phyloP scores from a whole-genome alignment of 2,329 filamentous ascomycete genomes.

The Arthrobotrys sphaeroides region DNA sequence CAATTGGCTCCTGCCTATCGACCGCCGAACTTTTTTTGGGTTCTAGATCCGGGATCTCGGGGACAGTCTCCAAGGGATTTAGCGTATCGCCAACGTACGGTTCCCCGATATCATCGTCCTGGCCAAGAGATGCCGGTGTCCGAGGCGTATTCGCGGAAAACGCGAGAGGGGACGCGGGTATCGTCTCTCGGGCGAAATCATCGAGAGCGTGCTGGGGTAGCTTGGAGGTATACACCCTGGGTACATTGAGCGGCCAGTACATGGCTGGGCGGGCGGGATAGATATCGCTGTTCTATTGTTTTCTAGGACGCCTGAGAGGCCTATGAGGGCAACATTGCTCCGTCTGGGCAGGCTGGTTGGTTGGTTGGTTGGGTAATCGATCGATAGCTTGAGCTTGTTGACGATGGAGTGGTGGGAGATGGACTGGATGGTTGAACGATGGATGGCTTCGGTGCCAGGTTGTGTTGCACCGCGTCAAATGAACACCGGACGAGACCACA shows the following conservation, averaged over 20 bases:
- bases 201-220: constrained; percentile 68
- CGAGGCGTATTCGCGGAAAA: constrained; percentile 57
- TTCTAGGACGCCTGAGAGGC: background rate
- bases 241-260: constrained; percentile 91
- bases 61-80: constrained; percentile 26
- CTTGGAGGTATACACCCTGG: constrained; percentile 81
- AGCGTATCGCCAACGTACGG: constrained; percentile 50
- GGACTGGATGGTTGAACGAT: background rate
- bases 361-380: background rate
- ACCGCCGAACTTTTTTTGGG: constrained; percentile 8
- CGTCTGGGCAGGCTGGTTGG: background rate
- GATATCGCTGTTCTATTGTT: background rate
- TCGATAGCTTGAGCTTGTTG: too few species aligned
- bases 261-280: constrained; percentile 64
- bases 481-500: constrained; percentile 29
- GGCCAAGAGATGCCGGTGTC: constrained; percentile 57
- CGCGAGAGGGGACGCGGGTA: constrained; percentile 65
- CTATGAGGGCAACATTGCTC: constrained; percentile 36
- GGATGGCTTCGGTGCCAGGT: background rate
- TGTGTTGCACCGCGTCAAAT: background rate
- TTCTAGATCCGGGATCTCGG: constrained; percentile 26
- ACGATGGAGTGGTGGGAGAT: background rate
- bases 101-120: constrained; percentile 60
- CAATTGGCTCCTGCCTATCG: constrained; percentile 50
- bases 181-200: constrained; percentile 70